A percentile compares a stretch with the other conserved stretches of the same genome.
Evolutionary conservation across 108 stramenopile species (phyloP).

Genomic region (Cyclotella atomus): DNA sequence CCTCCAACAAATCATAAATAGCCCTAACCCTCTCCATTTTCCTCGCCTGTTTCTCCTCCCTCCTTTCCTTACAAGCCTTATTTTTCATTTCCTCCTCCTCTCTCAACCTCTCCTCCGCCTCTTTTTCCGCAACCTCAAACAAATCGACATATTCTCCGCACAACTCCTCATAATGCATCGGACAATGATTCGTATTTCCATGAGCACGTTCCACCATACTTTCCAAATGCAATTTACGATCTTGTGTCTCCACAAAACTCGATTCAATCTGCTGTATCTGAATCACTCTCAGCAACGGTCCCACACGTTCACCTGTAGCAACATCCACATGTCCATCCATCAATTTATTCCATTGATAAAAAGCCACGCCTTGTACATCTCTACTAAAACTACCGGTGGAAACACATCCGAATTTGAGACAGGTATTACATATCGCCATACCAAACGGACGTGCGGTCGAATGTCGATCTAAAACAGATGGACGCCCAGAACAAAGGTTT

Average conservation of each 20-base stretch:
- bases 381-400: slow-evolving; percentile 28
- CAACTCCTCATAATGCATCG: slow-evolving; percentile 30
- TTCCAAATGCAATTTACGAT: slow-evolving; percentile 24
- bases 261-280: slow-evolving; percentile 49
- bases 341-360: slow-evolving; percentile 39
- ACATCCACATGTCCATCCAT: slow-evolving; percentile 36
- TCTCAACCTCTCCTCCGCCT: slow-evolving; percentile 27
- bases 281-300: slow-evolving; percentile 25
- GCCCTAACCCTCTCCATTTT: slow-evolving; percentile 18
- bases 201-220: slow-evolving; percentile 13
- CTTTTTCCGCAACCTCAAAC: slow-evolving; percentile 41
- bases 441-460: slow-evolving; percentile 31
- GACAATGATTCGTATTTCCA: slow-evolving; percentile 7
- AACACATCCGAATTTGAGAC: slow-evolving; percentile 44
- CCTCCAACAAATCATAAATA: slow-evolving; percentile 30
- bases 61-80: slow-evolving; percentile 16
- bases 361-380: slow-evolving; percentile 30
- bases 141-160: slow-evolving; percentile 25
- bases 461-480: slow-evolving; percentile 11
- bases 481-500: slow-evolving; percentile 34
- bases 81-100: slow-evolving; percentile 5
- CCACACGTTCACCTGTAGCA: slow-evolving; percentile 27
- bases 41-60: slow-evolving; percentile 40
- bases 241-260: slow-evolving; percentile 21
- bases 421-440: slow-evolving; percentile 44